A percentile compares a stretch with the other conserved stretches of the same genome.
phyloP scores from a whole-genome alignment of 768 basidiomycete species.

The Gloeopeniophorella convolvens region DNA sequence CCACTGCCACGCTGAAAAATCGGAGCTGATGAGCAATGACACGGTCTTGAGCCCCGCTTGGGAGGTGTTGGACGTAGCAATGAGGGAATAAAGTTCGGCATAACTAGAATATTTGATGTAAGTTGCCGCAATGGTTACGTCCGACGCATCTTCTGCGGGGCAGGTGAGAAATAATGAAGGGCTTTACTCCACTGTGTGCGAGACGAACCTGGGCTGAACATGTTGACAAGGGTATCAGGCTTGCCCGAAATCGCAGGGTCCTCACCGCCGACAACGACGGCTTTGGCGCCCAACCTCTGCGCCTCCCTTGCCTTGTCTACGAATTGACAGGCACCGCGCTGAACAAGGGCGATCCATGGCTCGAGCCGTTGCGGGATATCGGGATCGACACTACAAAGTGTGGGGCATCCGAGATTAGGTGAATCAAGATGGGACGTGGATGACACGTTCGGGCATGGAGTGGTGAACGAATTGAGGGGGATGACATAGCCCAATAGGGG shows the following conservation, averaged over 20 bases:
- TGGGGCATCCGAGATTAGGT: conserved; percentile 59
- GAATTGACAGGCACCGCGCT: conserved; percentile 87
- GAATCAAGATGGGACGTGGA: conserved; percentile 15
- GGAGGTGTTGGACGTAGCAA: conserved; percentile 68
- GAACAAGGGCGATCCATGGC: conserved; percentile 86
- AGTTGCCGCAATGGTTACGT: conserved; percentile 77
- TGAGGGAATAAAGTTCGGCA: conserved; percentile 57
- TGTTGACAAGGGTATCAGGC: conserved; percentile 76
- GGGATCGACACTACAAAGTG: conserved; percentile 51
- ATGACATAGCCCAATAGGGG: conserved; percentile 33
- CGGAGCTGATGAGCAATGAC: conserved; percentile 68
- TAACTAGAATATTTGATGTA: conserved; percentile 88
- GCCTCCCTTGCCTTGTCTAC: conserved; percentile 66
- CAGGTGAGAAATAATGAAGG: conserved; percentile 7
- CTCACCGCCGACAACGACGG: conserved; percentile 88
- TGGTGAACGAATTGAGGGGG: conserved; percentile 32
- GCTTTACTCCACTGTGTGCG: conserved; percentile 4
- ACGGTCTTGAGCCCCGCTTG: conserved; percentile 72
- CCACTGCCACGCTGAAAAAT: conserved; percentile 87
- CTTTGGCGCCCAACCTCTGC: conserved; percentile 65
- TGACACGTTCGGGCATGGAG: conserved; percentile 34
- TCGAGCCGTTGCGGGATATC: conserved; percentile 55
- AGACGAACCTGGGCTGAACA: conserved; percentile 81
- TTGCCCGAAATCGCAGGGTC: conserved; percentile 56
- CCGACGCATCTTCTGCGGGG: conserved; percentile 69